A percentile compares a stretch with the other conserved stretches of the same genome.
Evolutionary conservation across 345 rosid genomes (phyloP).

Genomic region (Passiflora organensis): DNA sequence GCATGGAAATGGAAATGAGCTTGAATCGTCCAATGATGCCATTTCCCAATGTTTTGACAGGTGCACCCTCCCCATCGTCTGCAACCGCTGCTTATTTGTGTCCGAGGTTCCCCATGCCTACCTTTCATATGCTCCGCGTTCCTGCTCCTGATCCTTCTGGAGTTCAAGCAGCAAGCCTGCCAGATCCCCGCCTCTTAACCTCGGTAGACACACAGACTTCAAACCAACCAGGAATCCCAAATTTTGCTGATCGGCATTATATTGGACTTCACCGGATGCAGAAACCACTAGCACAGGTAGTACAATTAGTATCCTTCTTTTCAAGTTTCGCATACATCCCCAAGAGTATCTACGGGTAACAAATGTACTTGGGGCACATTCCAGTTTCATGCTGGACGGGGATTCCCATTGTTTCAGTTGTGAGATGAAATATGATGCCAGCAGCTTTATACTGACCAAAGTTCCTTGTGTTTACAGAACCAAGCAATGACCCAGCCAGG

Average conservation of each 20-base stretch:
- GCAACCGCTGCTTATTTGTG: slow-evolving; percentile 52
- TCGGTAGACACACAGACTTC: slow-evolving; percentile 38
- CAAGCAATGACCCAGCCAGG: slow-evolving; percentile 48
- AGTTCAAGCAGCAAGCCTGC: slow-evolving; percentile 35
- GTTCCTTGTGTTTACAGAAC: slow-evolving; percentile 29
- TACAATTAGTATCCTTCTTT: neutral
- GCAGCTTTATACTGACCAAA: no score
- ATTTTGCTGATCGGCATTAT: slow-evolving; percentile 60
- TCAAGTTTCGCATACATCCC: neutral
- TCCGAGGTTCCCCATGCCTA: slow-evolving; percentile 51
- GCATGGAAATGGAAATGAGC: slow-evolving; percentile 34
- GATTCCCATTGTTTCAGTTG: neutral
- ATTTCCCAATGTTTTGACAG: slow-evolving; percentile 59
- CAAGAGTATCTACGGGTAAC: no score
- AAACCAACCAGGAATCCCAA: slow-evolving; percentile 35
- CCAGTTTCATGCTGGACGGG: neutral
- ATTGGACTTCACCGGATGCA: slow-evolving; percentile 51
- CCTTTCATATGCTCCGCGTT: slow-evolving; percentile 51
- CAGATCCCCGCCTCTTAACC: slow-evolving; percentile 32
- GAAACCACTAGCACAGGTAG: slow-evolving; percentile 52
- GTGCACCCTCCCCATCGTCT: slow-evolving; percentile 46
- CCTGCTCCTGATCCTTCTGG: slow-evolving; percentile 53
- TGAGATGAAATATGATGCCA: no score
- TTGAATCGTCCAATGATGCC: slow-evolving; percentile 64
- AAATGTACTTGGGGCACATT: no score